These are phyloP conservation scores for Solanum chmielewskii DNA, from an alignment of 257 asterid genomes.

Conservation along the genomic window DNA sequence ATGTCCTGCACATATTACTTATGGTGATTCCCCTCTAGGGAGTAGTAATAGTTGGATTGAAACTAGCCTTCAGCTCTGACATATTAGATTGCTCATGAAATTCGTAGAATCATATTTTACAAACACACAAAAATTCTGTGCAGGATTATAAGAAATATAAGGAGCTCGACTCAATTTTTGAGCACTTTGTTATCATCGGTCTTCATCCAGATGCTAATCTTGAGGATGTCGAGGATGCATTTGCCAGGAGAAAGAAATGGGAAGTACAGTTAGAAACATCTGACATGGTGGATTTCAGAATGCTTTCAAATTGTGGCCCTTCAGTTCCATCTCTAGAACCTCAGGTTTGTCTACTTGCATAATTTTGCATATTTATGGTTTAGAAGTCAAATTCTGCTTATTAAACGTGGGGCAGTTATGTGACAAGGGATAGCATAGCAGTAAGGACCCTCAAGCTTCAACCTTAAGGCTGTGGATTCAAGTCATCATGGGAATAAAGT, in stretches of 20 bases:
- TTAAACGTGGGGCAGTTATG: neutral
- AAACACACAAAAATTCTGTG: conserved; percentile 11
- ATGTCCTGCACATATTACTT: neutral
- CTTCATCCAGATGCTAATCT: conserved; percentile 82
- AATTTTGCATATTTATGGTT: neutral
- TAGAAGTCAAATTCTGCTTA: neutral
- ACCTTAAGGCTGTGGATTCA: neutral
- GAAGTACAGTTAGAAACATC: conserved; percentile 40
- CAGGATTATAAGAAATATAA: conserved; percentile 69
- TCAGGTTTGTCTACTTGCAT: conserved; percentile 49
- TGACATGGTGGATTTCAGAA: conserved; percentile 25
- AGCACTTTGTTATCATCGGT: conserved; percentile 79
- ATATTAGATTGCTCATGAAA: neutral
- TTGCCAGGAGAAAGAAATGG: conserved; percentile 45
- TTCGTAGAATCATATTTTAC: neutral
- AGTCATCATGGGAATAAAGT: neutral
- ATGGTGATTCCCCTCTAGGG: neutral
- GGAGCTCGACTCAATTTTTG: conserved; percentile 75
- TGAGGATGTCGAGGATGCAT: conserved; percentile 72
- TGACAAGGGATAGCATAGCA: neutral
- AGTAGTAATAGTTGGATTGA: neutral
- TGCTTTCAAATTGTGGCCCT: conserved; percentile 32
- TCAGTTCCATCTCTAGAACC: conserved; percentile 63
- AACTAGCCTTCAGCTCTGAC: neutral
- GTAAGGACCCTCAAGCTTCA: neutral